Evolutionary conservation across 805 yeast genomes (phyloP).

Genomic region (Wickerhamiella cacticola): DNA sequence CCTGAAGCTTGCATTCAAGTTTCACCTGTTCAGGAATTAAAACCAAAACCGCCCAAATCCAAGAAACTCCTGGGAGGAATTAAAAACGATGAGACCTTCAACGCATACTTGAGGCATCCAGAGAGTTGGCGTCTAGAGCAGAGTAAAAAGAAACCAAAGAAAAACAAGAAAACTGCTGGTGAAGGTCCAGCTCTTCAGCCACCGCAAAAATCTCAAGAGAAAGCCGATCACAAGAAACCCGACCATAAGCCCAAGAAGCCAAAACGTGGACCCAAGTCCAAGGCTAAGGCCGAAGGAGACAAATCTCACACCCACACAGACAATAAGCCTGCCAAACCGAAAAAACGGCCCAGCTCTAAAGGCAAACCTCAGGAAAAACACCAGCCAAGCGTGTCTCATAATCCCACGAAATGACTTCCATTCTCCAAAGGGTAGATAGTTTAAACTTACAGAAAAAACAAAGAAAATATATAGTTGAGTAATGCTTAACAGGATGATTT

Average conservation of each 20-base stretch:
- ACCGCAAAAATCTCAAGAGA: not conserved
- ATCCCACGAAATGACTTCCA: not conserved
- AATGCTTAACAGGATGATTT: no score
- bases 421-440: not conserved
- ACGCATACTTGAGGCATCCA: not conserved
- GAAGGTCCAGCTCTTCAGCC: not conserved
- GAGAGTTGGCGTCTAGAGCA: not conserved
- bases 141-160: not conserved
- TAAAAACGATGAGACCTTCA: not conserved
- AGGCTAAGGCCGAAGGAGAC: no score
- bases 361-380: not conserved
- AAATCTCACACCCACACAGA: not conserved
- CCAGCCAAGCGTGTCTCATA: not conserved
- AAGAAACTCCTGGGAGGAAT: not conserved
- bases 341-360: not conserved
- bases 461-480: no score
- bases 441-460: not conserved
- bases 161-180: not conserved
- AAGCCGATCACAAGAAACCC: not conserved
- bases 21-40: constrained; percentile 1
- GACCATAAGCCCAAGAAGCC: not conserved
- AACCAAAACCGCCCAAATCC: not conserved
- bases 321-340: not conserved
- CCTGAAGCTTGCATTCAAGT: not conserved
- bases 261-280: not conserved